Evolutionary conservation across 2,329 filamentous ascomycete genomes (phyloP), one percentile per base, ranked within the genome.

Genomic region (Scleromitrula shiraiana): DNA sequence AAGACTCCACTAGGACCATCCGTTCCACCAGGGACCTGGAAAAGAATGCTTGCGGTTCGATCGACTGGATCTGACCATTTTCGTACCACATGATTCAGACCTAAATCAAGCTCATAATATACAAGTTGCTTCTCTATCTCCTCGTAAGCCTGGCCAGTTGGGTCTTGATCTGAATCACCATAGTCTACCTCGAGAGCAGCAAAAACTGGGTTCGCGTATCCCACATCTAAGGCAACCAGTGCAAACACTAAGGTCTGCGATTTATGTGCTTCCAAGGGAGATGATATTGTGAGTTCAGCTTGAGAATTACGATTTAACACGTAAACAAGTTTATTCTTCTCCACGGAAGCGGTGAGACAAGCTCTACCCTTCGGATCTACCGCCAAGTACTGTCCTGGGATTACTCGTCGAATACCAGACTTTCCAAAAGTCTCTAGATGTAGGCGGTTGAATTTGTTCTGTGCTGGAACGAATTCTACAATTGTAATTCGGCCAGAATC

Each of bases 291-390:
- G 60, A 98, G 80, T 66, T 95, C 88, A 15, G 90, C 90, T 68
- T 97, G 88, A 3, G 89, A 80, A 69, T 95, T 95, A 56, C 94
- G 84, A 68, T 97, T 97, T 58, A 98, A 76, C 61, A 98, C 91
- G 69, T 98, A 99, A 58, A 98, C 93, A 49, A 99, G 84, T 72
- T 98, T 98, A 72, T 97, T 98, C 77, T 98, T 98, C 71, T 99
- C 94, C 47, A 91, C 77, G 5, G 90, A 91, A 8, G 93, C 89
- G 53, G 97, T 87, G 64, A 99, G 76, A 64, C 91, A 95, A 47
- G 94, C 94, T 70, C 93, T 82, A 48, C 93, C 93, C 68, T 95
- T 95, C 23, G 93, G 93, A 62, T 99, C 93, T 44, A 88, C 88
- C 6, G 91, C 93, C 23, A 99, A 78, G 63, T 96, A 98, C 67